Evolutionary conservation across 371 early-diverging fungal genomes (phyloP).

Genomic region (Vairimorpha necatrix): DNA sequence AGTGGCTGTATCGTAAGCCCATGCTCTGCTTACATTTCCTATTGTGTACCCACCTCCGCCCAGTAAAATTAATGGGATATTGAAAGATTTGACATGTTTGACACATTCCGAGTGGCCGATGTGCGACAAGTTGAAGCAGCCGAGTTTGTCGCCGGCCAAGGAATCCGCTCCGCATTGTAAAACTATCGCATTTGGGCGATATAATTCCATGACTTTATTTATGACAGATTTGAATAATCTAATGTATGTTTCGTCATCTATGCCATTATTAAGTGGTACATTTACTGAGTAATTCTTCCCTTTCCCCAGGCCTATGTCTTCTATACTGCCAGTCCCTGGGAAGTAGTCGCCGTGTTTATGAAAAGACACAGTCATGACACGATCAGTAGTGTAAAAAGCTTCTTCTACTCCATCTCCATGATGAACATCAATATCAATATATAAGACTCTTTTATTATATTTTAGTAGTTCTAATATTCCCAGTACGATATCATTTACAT

Average conservation of each 20-base stretch:
- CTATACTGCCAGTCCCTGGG: slow-evolving; percentile 84
- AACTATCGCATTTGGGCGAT: slow-evolving; percentile 86
- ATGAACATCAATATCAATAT: slow-evolving; percentile 97
- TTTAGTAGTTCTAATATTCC: slow-evolving; percentile 85
- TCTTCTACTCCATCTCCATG: slow-evolving; percentile 98
- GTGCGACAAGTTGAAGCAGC: slow-evolving; percentile 86
- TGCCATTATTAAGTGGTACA: slow-evolving; percentile 89
- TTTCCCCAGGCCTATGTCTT: slow-evolving; percentile 69
- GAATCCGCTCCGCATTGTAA: slow-evolving; percentile 98
- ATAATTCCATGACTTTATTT: slow-evolving; percentile 77
- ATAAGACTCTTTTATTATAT: slow-evolving; percentile 85
- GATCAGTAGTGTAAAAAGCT: slow-evolving; percentile 94
- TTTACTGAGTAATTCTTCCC: slow-evolving; percentile 89
- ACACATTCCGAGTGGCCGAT: slow-evolving; percentile 80
- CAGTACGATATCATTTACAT: slow-evolving; percentile 95
- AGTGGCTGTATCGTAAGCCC: slow-evolving; percentile 68
- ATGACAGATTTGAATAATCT: slow-evolving; percentile 77
- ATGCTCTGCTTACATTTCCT: slow-evolving; percentile 87
- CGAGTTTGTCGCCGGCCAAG: slow-evolving; percentile 90
- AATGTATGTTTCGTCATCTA: slow-evolving; percentile 84
- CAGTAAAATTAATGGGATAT: slow-evolving; percentile 81
- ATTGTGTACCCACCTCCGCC: slow-evolving; percentile 99
- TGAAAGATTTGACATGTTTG: slow-evolving; percentile 79
- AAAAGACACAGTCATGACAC: slow-evolving; percentile 95
- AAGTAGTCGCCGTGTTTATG: slow-evolving; percentile 95